Percentiles rank a stretch among this genome's conserved stretches.
Evolutionary conservation across 2,329 filamentous ascomycete species (phyloP).

Genomic region (Fusarium nelsonii): DNA sequence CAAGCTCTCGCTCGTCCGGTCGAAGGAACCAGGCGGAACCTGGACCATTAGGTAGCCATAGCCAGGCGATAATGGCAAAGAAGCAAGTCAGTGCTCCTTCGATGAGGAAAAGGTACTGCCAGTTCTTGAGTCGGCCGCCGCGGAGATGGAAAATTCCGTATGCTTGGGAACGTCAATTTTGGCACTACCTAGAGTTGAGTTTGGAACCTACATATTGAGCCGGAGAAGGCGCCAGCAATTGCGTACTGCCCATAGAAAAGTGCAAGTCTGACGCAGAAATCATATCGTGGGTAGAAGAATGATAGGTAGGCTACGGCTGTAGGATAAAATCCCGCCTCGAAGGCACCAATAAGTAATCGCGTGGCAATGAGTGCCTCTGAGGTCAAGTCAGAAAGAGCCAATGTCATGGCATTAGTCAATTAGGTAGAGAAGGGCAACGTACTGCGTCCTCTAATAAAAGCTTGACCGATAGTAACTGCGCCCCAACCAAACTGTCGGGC

Average conservation of each 20-base stretch:
- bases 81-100: constrained; percentile 64
- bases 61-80: constrained; percentile 46
- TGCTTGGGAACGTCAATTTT: constrained; percentile 30
- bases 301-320: constrained; percentile 48
- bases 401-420: not conserved
- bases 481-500: constrained; percentile 45
- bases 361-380: constrained; percentile 45
- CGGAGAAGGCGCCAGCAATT: constrained; percentile 47
- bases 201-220: constrained; percentile 43
- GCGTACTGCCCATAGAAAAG: constrained; percentile 50
- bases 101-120: constrained; percentile 78
- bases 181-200: not conserved
- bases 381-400: constrained; percentile 15
- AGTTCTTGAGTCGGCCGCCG: constrained; percentile 62
- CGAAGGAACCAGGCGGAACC: constrained; percentile 47
- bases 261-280: constrained; percentile 45
- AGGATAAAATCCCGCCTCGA: constrained; percentile 49
- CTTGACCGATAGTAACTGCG: constrained; percentile 44
- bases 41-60: constrained; percentile 45
- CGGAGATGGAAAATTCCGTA: constrained; percentile 48
- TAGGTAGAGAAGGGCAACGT: constrained; percentile 5
- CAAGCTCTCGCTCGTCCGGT: constrained; percentile 40
- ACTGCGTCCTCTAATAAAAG: constrained; percentile 46
- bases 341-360: constrained; percentile 46
- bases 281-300: constrained; percentile 45